Evolutionary conservation across 2,329 filamentous ascomycete genomes (phyloP), one percentile per base, ranked within the genome.

Genomic region (Stagonosporopsis chrysanthemi): DNA sequence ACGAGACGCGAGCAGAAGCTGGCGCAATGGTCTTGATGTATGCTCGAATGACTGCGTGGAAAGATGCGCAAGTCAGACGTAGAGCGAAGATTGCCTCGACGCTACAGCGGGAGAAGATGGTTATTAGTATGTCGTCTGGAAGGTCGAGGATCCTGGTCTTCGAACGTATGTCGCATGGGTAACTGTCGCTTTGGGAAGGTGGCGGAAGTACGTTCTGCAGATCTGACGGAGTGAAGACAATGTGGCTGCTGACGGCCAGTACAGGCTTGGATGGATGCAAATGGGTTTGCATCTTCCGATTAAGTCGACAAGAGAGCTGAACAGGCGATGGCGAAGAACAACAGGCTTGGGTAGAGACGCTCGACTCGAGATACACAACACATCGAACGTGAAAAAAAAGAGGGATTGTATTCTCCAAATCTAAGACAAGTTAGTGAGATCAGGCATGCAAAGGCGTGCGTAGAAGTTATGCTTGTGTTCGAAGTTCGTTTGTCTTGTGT

Each of bases 11-110:
- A 19, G 63, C 64, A 17, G 60, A 54, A 11, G 31, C 31, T 36
- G 63, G 63, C 9, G 65, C 63, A 40, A 67, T 65, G 29, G 41
- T 63, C 7, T 28, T 49, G 43, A 67, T 59, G 23, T 64, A 66
- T 19, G 53, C 17, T 28, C 58, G 51, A 5, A 61, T 57, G 11
- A 63, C 49, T 1, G 55, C 47, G 24, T 50, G 31, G 17, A 61
- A 48, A 4, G 49, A 38, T 3, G 48, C 29, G 19, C 50, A 65
- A 1, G 52, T 56, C 14, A 65, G 39, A 12, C 60, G 60, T n/a
- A 59, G 28, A 14, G 36, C 39, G 22, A 65, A 48, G 1, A 67
- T 19, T 2, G 40, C 47, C 2, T 58, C 42, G 36, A 63, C 46
- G 19, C 54, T 46, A 46, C 59, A 55, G 12, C 17, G 29, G 35